Evolutionary conservation across 225 moss, liverwort and hornwort species (phyloP).

Genomic region (Marchantia paleacea): DNA sequence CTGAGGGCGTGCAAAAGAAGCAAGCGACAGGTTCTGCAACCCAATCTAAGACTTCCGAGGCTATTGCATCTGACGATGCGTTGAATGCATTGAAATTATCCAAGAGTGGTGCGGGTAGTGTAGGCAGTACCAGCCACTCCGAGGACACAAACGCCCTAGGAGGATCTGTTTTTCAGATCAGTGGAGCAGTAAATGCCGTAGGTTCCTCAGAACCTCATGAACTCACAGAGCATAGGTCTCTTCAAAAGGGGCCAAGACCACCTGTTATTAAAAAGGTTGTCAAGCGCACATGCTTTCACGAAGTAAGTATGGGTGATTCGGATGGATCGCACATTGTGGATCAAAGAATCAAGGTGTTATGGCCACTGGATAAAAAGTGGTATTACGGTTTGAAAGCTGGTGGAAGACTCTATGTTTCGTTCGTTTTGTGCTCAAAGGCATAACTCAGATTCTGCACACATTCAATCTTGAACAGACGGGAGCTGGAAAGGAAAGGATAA

Average conservation of each 20-base stretch:
- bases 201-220: conserved; percentile 48
- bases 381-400: conserved; percentile 90
- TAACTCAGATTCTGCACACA: no score
- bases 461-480: no score
- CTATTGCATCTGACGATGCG: conserved; percentile 25
- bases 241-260: conserved; percentile 63
- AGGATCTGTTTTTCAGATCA: conserved; percentile 40
- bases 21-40: conserved; percentile 1
- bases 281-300: conserved; percentile 80
- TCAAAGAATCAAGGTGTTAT: conserved; percentile 88
- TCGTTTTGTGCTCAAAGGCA: no score
- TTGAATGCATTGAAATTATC: conserved; percentile 30
- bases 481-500: no score
- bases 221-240: conserved; percentile 56
- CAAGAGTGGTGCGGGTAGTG: conserved; percentile 20
- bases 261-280: conserved; percentile 57
- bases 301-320: conserved; percentile 60
- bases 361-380: conserved; percentile 95
- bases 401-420: no score
- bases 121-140: conserved; percentile 19
- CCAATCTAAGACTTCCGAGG: no score
- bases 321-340: conserved; percentile 90
- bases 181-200: conserved; percentile 46
- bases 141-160: conserved; percentile 21
- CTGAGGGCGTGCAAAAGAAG: conserved; percentile 23